Evolutionary conservation across 2,329 filamentous ascomycete species (phyloP).

Genomic region (Phialophora verrucosa): DNA sequence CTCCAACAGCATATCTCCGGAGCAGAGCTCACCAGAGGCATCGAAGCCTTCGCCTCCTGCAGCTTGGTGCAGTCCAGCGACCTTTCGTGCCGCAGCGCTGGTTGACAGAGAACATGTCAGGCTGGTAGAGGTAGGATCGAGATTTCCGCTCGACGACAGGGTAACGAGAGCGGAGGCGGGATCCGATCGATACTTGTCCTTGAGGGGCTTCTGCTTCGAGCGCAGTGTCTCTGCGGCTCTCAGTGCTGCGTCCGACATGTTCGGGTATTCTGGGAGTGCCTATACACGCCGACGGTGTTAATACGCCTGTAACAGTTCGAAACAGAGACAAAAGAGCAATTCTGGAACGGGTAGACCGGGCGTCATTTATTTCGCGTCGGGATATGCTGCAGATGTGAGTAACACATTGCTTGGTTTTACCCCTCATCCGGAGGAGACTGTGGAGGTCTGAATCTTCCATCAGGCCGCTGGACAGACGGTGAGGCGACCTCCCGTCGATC

Average conservation of each 20-base stretch:
- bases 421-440: conserved; percentile 19
- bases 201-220: conserved; percentile 56
- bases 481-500: not conserved
- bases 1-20: conserved; percentile 58
- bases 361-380: not conserved
- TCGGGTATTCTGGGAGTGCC: not conserved
- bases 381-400: not conserved
- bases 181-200: conserved; percentile 52
- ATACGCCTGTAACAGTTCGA: not conserved
- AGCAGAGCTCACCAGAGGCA: conserved; percentile 55
- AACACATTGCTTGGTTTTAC: conserved; percentile 13
- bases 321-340: not conserved
- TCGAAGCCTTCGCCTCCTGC: conserved; percentile 54
- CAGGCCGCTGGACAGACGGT: conserved; percentile 15
- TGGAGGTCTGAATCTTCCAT: conserved; percentile 25
- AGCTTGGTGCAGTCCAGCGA: conserved; percentile 56
- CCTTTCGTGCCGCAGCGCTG: conserved; percentile 49
- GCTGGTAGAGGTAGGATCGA: conserved; percentile 48
- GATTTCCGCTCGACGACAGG: conserved; percentile 51
- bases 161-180: conserved; percentile 55
- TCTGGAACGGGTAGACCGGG: not conserved
- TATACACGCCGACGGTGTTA: not conserved
- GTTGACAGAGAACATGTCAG: conserved; percentile 57
- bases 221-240: conserved; percentile 46
- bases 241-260: conserved; percentile 34